These are phyloP conservation scores for Periconia sp. DNA, from an alignment of 2,329 filamentous ascomycete genomes.

Conservation along the genomic window DNA sequence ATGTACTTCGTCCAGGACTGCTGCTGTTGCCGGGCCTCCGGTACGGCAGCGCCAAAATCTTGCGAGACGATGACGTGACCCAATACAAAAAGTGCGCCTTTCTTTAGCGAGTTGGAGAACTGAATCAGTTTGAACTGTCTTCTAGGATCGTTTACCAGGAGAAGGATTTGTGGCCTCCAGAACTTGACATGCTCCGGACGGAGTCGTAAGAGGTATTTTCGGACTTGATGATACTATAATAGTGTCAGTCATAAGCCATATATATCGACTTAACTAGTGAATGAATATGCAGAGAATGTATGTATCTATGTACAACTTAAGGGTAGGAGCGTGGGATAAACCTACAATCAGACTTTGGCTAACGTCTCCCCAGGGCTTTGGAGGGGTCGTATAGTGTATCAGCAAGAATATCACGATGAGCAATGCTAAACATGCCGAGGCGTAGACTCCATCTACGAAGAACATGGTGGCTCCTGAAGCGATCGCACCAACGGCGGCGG, in stretches of 20 bases:
- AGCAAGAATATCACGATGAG: slow-evolving; percentile 79
- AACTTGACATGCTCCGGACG: slow-evolving; percentile 91
- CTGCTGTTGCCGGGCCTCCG: slow-evolving; percentile 82
- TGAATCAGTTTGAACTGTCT: slow-evolving; percentile 82
- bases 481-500: slow-evolving; percentile 75
- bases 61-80: slow-evolving; percentile 87
- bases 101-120: slow-evolving; percentile 91
- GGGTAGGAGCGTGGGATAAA: not conserved
- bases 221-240: slow-evolving; percentile 73
- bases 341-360: slow-evolving; percentile 77
- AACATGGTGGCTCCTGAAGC: slow-evolving; percentile 84
- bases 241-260: too few relatives aligned
- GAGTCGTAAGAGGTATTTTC: slow-evolving; percentile 84
- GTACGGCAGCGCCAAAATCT: slow-evolving; percentile 78
- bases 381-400: slow-evolving; percentile 84
- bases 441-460: slow-evolving; percentile 84
- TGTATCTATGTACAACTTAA: too few relatives aligned
- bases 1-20: slow-evolving; percentile 86
- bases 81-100: slow-evolving; percentile 82
- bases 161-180: slow-evolving; percentile 86
- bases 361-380: slow-evolving; percentile 89
- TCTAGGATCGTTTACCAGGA: slow-evolving; percentile 84
- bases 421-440: slow-evolving; percentile 74
- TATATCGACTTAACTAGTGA: too few relatives aligned
- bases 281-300: too few relatives aligned